Percentiles rank a stretch among this genome's conserved stretches.
Conservation (phyloP, 768 basidiomycete genomes). For the Mycena chlorophos region DNA sequence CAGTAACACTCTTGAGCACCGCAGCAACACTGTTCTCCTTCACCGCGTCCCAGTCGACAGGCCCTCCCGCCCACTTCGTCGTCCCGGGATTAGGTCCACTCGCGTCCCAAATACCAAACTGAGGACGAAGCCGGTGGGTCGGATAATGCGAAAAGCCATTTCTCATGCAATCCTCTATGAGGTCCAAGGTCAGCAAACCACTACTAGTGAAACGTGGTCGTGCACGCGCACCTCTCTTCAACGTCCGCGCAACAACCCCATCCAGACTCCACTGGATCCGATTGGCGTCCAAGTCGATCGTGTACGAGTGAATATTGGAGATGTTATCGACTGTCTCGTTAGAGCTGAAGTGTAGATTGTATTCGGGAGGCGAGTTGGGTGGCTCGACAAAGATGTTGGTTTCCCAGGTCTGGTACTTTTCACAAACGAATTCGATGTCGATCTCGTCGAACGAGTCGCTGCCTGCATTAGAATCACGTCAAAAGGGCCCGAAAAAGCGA, state of each 20-base stretch:
- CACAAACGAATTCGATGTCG: slow-evolving; percentile 45
- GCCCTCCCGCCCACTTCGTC: slow-evolving; percentile 44
- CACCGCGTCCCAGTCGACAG: slow-evolving; percentile 39
- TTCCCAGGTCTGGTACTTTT: slow-evolving; percentile 39
- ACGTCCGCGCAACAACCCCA: slow-evolving; percentile 33
- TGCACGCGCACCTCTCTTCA: slow-evolving; percentile 29
- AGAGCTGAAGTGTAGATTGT: slow-evolving; percentile 35
- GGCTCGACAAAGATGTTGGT: slow-evolving; percentile 42
- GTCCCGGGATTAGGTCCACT: slow-evolving; percentile 40
- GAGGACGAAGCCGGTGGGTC: slow-evolving; percentile 36
- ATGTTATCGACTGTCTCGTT: slow-evolving; percentile 30
- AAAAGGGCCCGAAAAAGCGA: neutral
- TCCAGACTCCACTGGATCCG: slow-evolving; percentile 45
- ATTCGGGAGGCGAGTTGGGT: slow-evolving; percentile 32
- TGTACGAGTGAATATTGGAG: slow-evolving; percentile 32
- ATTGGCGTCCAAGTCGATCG: slow-evolving; percentile 41
- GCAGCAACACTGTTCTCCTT: slow-evolving; percentile 36
- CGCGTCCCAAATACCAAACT: slow-evolving; percentile 48
- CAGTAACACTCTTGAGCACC: slow-evolving; percentile 34
- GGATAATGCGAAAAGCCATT: slow-evolving; percentile 39
- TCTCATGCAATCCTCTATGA: slow-evolving; percentile 32
- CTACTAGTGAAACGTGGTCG: too few species aligned
- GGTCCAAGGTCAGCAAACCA: neutral
- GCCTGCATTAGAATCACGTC: too few species aligned
- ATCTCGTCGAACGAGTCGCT: slow-evolving; percentile 37